Evolutionary conservation across 768 basidiomycete species (phyloP).

Genomic region (Heimioporus sp.): DNA sequence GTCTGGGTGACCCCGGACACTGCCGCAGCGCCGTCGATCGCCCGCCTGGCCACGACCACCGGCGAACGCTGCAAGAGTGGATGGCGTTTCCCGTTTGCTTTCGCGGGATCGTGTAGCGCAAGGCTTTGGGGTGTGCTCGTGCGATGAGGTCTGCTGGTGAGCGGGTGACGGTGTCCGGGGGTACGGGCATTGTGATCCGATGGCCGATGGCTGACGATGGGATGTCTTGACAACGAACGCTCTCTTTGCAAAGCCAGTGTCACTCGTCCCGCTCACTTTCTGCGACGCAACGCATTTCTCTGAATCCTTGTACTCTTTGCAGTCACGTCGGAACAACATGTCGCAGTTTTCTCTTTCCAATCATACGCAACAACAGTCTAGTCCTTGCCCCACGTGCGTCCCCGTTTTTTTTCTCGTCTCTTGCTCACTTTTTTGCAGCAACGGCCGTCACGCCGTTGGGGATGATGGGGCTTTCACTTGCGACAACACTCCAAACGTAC

Average conservation of each 20-base stretch:
- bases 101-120: too few relatives aligned
- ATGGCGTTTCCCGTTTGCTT: too few relatives aligned
- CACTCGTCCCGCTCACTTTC: background rate
- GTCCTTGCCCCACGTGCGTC: constrained; percentile 88
- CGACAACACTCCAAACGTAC: constrained; percentile 75
- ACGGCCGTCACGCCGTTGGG: constrained; percentile 95
- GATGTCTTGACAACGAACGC: too few relatives aligned
- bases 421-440: constrained; percentile 48
- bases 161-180: too few relatives aligned
- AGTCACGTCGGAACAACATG: constrained; percentile 87
- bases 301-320: constrained; percentile 3
- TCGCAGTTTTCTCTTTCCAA: constrained; percentile 71
- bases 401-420: constrained; percentile 18
- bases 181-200: too few relatives aligned
- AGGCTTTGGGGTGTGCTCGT: too few relatives aligned
- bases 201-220: constrained; percentile 1
- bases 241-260: too few relatives aligned
- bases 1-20: constrained; percentile 19
- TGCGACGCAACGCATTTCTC: background rate
- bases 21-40: too few relatives aligned
- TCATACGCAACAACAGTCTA: constrained; percentile 77
- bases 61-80: too few relatives aligned
- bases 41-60: too few relatives aligned
- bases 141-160: too few relatives aligned
- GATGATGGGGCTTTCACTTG: constrained; percentile 82